Percentiles rank a stretch among this genome's conserved stretches.
Conservation (phyloP, 2,329 filamentous ascomycete species). For the Hirsutella minnesotensis region DNA sequence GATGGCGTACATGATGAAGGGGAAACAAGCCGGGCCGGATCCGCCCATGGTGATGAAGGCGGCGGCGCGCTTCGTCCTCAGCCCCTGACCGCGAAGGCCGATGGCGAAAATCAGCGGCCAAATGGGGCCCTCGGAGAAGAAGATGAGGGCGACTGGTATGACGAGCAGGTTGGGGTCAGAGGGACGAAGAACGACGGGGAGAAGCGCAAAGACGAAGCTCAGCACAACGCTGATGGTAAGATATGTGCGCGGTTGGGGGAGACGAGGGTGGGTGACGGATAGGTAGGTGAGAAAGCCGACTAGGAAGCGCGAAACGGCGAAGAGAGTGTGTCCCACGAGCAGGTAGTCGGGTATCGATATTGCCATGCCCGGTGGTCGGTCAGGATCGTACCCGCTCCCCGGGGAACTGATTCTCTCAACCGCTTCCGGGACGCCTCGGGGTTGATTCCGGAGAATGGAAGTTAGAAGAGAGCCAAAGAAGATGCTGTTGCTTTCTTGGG, state of each 20-base stretch:
- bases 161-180: constrained; percentile 35
- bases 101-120: constrained; percentile 76
- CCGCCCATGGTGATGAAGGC: constrained; percentile 69
- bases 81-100: constrained; percentile 67
- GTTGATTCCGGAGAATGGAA: constrained; percentile 21
- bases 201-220: constrained; percentile 44
- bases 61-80: constrained; percentile 67
- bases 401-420: constrained; percentile 13
- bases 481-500: constrained; percentile 54
- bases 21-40: constrained; percentile 61
- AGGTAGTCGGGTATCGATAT: constrained; percentile 53
- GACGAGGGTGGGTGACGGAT: constrained; percentile 31
- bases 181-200: constrained; percentile 33
- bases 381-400: constrained; percentile 13
- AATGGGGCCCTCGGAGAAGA: constrained; percentile 72
- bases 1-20: constrained; percentile 61
- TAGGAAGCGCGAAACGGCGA: constrained; percentile 62
- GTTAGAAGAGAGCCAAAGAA: constrained; percentile 44
- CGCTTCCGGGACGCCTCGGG: constrained; percentile 11
- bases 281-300: constrained; percentile 53
- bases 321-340: constrained; percentile 59
- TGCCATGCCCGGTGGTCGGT: constrained; percentile 31
- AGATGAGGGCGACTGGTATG: constrained; percentile 56
- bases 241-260: constrained; percentile 57
- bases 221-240: constrained; percentile 49